Evolutionary conservation across 2,329 filamentous ascomycete species (phyloP).

Genomic region (Microsporum canis): DNA sequence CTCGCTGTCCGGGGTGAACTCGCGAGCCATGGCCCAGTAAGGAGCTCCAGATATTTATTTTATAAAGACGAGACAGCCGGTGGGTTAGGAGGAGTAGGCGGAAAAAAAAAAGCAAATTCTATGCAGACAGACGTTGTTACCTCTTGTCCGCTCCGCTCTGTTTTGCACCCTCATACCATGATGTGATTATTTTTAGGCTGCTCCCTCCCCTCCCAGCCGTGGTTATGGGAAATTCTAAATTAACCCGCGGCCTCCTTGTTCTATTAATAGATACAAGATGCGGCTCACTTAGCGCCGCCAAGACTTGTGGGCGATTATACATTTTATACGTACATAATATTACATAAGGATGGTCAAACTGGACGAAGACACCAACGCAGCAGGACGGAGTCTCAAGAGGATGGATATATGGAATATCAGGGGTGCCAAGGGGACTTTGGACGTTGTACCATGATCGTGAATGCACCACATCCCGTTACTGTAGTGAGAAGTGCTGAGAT

Average conservation of each 20-base stretch:
- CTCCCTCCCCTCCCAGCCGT: background rate
- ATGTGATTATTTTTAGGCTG: slow-evolving; percentile 4
- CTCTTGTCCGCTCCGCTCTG: background rate
- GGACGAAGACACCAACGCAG: too few species aligned
- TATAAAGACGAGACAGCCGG: background rate
- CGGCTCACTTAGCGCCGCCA: slow-evolving; percentile 3
- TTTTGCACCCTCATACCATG: background rate
- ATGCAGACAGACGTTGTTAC: background rate
- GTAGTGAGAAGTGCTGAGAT: too few species aligned
- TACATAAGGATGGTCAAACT: too few species aligned
- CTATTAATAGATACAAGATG: background rate
- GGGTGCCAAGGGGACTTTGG: too few species aligned
- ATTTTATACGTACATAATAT: too few species aligned
- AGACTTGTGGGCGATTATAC: background rate
- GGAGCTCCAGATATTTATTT: background rate
- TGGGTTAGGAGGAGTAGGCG: background rate
- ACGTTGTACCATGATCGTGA: too few species aligned
- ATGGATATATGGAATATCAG: too few species aligned
- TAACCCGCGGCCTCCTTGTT: background rate
- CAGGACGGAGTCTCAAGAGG: too few species aligned
- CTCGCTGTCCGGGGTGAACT: slow-evolving; percentile 11
- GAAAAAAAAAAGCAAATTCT: background rate
- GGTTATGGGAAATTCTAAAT: background rate
- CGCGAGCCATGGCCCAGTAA: slow-evolving; percentile 11
- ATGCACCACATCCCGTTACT: too few species aligned